phyloP scores from a whole-genome alignment of 495 filamentous ascomycete species.

The Astrothelium macrocarpum region DNA sequence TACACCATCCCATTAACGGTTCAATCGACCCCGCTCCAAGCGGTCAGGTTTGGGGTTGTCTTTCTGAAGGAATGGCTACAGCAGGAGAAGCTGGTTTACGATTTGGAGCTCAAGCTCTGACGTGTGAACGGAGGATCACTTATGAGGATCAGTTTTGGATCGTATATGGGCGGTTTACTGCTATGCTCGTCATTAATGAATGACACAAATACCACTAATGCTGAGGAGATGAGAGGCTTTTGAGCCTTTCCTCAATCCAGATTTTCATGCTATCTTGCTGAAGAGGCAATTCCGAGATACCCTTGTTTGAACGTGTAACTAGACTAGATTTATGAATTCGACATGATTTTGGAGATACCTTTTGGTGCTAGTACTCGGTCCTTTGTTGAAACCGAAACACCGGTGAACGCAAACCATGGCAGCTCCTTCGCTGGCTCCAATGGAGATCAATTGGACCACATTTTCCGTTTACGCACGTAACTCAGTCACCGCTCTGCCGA shows the following conservation, averaged over 20 bases:
- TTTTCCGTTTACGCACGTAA: no score
- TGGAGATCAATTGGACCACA: no score
- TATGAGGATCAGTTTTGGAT: not conserved
- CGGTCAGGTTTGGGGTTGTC: not conserved
- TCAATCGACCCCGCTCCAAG: not conserved
- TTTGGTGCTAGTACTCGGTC: not conserved
- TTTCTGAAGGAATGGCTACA: slow-evolving; percentile 5
- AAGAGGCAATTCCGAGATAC: not conserved
- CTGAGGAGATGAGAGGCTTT: not conserved
- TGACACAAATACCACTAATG: no score
- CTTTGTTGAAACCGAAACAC: not conserved
- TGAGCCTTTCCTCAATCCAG: no score
- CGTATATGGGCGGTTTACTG: not conserved
- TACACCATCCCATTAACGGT: not conserved
- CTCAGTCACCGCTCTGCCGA: no score
- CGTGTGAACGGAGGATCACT: not conserved
- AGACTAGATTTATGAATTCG: not conserved
- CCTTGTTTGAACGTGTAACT: not conserved
- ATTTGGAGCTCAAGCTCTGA: not conserved
- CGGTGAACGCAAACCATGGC: no score
- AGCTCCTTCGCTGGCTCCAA: no score
- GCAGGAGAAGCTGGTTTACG: not conserved
- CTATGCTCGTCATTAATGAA: no score
- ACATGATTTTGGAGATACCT: not conserved
- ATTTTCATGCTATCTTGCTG: not conserved